Evolutionary conservation across 805 yeast species (phyloP).

Genomic region (Ogataea thermomethanolica): DNA sequence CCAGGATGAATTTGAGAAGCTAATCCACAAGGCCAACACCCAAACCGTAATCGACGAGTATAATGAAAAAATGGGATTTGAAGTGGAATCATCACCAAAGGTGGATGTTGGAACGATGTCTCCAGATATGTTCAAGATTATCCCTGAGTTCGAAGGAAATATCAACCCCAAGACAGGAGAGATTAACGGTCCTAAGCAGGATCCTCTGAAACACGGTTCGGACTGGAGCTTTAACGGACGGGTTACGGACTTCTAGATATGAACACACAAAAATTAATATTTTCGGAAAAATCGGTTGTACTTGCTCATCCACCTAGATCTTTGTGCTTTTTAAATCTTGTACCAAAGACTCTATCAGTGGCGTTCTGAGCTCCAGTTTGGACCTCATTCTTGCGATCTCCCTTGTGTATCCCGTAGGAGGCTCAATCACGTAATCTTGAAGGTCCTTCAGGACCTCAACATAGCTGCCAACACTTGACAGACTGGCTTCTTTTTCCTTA

Average conservation of each 20-base stretch:
- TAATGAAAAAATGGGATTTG: conserved; percentile 38
- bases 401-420: conserved; percentile 7
- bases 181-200: conserved; percentile 96
- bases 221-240: conserved; percentile 96
- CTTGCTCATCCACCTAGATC: background rate
- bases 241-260: conserved; percentile 78
- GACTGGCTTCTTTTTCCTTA: conserved; percentile 14
- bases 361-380: conserved; percentile 16
- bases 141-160: conserved; percentile 95
- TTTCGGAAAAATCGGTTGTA: conserved; percentile 15
- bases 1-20: conserved; percentile 86
- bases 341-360: conserved; percentile 6
- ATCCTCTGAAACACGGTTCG: conserved; percentile 78
- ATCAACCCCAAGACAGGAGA: conserved; percentile 93
- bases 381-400: conserved; percentile 16
- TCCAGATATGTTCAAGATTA: conserved; percentile 68
- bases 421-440: conserved; percentile 14
- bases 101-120: conserved; percentile 62
- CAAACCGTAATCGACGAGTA: conserved; percentile 76
- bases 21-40: conserved; percentile 76
- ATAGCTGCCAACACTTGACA: background rate
- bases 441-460: conserved; percentile 17
- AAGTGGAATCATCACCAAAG: conserved; percentile 32
- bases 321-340: conserved; percentile 5
- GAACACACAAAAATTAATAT: conserved; percentile 5